Conservation (phyloP, 2,329 filamentous ascomycete genomes). For the Phialocephala subalpina region DNA sequence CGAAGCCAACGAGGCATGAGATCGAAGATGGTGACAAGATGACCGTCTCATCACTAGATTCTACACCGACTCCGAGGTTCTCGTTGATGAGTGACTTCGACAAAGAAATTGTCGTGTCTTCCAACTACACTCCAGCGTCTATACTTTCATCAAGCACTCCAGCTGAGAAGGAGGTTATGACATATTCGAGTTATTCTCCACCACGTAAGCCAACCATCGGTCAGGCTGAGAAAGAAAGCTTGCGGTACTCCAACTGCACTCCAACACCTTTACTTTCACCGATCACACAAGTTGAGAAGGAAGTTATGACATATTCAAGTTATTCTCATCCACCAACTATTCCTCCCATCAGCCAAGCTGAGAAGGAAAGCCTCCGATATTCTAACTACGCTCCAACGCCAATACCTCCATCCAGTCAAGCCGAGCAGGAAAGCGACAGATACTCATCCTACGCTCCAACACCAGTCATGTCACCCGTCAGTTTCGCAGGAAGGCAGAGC, state of each 20-base stretch:
- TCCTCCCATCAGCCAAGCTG: not conserved
- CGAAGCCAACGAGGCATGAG: not conserved
- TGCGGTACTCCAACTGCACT: too few relatives aligned
- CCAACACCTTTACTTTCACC: not conserved
- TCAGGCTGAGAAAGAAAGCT: not conserved
- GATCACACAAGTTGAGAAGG: not conserved
- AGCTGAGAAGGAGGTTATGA: not conserved
- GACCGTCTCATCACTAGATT: not conserved
- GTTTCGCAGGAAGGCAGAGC: not conserved
- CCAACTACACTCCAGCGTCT: not conserved
- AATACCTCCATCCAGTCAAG: not conserved
- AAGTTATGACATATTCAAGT: too few relatives aligned
- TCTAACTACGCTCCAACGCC: too few relatives aligned
- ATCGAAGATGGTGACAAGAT: not conserved
- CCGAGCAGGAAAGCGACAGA: not conserved
- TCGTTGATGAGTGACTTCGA: not conserved
- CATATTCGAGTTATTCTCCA: not conserved
- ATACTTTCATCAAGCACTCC: not conserved
- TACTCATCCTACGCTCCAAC: constrained; percentile 1
- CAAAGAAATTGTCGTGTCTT: too few relatives aligned
- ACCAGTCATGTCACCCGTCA: not conserved
- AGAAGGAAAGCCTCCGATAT: not conserved
- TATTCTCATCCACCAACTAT: too few relatives aligned
- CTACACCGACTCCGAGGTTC: not conserved
- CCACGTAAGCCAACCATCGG: not conserved